Base-by-base conservation (phyloP, 345 rosid species). In the Euphorbia lathyris region DNA sequence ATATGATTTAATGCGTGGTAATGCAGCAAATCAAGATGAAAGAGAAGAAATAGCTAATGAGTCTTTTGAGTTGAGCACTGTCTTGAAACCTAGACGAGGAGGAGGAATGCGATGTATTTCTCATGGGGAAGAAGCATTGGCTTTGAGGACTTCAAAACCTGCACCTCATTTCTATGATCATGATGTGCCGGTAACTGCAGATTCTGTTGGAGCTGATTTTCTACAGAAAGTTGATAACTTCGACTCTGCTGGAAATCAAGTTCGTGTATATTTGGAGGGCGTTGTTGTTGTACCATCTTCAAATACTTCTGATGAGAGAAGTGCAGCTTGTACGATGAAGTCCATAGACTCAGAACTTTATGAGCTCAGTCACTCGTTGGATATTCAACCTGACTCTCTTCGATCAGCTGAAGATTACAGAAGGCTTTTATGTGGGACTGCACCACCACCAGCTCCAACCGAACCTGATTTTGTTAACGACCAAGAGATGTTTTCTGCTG, bases 401-500 rank as follows among this genome's bases (percentile, higher is more conserved):
- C 87, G 52, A 27, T 70, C 83, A 76, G 50, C 70, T 63, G 90
- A 82, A 73, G 79, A 73, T 63, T 76, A 76, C 61, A 76, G 71
- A 27, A 78, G 72, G 13, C 71, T 75, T 69, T 59, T 86, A 50
- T 76, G 80, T 74, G 76, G 74, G 47, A 83, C 67, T 67, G 85
- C 82, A 36, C 68, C 66, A 5, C 69, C 72, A 42, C 53, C 73
- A 4, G 72, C 47, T 45, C 68, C 79, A 23, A 69, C 50, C 50
- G 80, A 74, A 23, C 67, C 78, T 26, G 72, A 71, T 75, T 79
- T 78, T 83, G 79, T 69, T 20, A 78, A 75, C 65, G 84, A 76
- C 63, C 81, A 78, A 68, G 77, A 79, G 38, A 81, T 86, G 73
- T 86, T 81, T 83, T 82, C 80, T 75, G 81, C 83, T 1, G 83